Evolutionary conservation across 345 rosid species (phyloP), one percentile per base, ranked within the genome.

Genomic region (Linum lewisii): DNA sequence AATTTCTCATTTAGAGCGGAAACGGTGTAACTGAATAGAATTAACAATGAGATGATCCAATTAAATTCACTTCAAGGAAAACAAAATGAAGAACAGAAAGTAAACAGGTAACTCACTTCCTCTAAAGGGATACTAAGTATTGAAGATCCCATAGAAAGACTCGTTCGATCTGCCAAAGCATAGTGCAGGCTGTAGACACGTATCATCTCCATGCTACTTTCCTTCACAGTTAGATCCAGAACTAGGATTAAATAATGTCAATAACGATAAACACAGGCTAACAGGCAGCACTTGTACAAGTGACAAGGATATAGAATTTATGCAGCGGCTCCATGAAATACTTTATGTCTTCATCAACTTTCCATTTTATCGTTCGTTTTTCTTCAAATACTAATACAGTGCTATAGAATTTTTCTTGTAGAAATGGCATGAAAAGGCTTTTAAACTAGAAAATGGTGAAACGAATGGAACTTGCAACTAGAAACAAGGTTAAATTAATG

Each of bases 41-140:
- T 15, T 38, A 42, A 11, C 15, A 42, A 42, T 11, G 47, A 42
- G 13, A 42, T 42, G 47, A 2, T 42, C 47, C 47, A 42, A 42
- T 42, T 42, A 42, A 29, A 2, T 51, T 50, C 9, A 51, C 42
- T 55, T 34, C 63, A 53, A 42, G 54, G 55, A 52, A 15, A 57
- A 45, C 7, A 2, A 47, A 21, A 24, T 15, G 18, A 60, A n/a
- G 24, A 64, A 63, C 18, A 9, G 51, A 53, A 49, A 2, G 34
- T 9, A 51, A 60, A 26, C 21, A 20, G 54, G 29, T 25, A 32
- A 4, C 37, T 38, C 82, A 90, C 95, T 90, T 79, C 89, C 70
- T 84, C 82, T 63, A 87, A 52, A 37, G 81, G 62, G 76, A 89
- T 77, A 67, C 52, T 75, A 72, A 73, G 84, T 47, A 72, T 49